Conservation (phyloP, 805 yeast species). For the Zygosaccharomyces siamensis region DNA sequence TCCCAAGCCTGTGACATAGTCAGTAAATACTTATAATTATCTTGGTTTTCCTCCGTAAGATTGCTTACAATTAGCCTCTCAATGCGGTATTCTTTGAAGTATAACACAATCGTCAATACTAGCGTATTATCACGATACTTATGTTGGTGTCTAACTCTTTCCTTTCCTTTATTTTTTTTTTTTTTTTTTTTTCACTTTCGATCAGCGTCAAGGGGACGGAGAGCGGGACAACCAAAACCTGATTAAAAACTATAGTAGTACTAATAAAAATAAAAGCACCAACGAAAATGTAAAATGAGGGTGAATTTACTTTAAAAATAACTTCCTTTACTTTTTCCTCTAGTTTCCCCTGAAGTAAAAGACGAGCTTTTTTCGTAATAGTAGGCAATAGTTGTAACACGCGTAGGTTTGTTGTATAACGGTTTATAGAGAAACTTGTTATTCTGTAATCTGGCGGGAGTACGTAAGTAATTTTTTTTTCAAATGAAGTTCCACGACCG, state of each 20-base stretch:
- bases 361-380: no score
- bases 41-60: neutral
- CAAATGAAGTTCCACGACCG: neutral
- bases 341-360: no score
- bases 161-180: neutral
- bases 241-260: neutral
- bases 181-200: conserved; percentile 2
- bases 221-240: conserved; percentile 2
- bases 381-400: no score
- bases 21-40: neutral
- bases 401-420: no score
- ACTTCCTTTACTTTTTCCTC: neutral
- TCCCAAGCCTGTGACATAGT: conserved; percentile 17
- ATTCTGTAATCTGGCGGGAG: neutral
- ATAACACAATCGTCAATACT: neutral
- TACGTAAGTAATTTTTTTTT: neutral
- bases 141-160: neutral
- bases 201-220: conserved; percentile 6
- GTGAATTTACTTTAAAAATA: no score
- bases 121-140: neutral
- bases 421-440: neutral
- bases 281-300: neutral
- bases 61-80: neutral
- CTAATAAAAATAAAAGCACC: neutral
- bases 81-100: neutral